These are phyloP conservation scores for Chlorella sp. DNA, from an alignment of 139 green algal species.

Conservation along the genomic window DNA sequence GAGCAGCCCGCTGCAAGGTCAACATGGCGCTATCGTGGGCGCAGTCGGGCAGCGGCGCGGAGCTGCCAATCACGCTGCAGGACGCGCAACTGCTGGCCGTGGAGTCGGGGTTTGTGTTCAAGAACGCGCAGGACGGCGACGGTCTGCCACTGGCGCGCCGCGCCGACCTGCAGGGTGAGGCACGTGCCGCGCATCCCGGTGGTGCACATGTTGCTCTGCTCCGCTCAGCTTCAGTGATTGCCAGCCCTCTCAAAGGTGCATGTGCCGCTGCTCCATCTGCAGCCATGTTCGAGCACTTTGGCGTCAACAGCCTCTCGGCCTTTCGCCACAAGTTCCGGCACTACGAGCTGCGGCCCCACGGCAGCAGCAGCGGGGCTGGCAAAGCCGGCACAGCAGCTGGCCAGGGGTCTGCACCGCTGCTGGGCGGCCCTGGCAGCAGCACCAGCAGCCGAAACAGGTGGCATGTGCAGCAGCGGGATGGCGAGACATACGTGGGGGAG, in stretches of 20 bases:
- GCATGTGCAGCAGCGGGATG: not conserved
- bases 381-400: not conserved
- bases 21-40: not conserved
- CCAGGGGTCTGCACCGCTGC: too few relatives aligned
- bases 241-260: too few relatives aligned
- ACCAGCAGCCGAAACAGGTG: not conserved
- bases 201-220: too few relatives aligned
- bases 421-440: not conserved
- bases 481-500: constrained; percentile 8
- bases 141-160: not conserved
- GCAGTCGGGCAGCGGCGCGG: not conserved
- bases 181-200: too few relatives aligned
- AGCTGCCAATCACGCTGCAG: constrained; percentile 1
- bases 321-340: constrained; percentile 6
- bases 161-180: constrained; percentile 9
- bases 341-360: constrained; percentile 3
- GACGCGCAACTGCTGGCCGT: constrained; percentile 34
- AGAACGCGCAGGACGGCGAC: not conserved
- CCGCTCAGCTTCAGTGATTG: too few relatives aligned
- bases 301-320: constrained; percentile 12
- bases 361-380: not conserved
- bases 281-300: constrained; percentile 27
- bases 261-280: too few relatives aligned
- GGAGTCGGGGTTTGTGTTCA: not conserved
- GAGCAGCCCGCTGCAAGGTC: not conserved